Conservation (phyloP, 192 early-diverging fungal species). For the Obelidium mucronatum region DNA sequence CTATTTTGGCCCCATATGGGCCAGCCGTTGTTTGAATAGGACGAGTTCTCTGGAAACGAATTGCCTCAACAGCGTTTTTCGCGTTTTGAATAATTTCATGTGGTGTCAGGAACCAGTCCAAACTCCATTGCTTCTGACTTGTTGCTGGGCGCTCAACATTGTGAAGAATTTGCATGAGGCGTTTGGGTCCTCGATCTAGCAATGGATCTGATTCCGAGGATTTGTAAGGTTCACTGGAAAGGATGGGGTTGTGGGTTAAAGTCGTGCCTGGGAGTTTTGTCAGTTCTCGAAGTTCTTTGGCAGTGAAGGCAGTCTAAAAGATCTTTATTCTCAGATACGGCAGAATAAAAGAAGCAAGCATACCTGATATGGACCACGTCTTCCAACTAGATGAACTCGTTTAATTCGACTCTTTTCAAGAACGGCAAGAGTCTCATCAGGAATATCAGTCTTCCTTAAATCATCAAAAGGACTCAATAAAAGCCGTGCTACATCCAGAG, state of each 20-base stretch:
- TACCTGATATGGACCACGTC: slow-evolving; percentile 95
- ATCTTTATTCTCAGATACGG: neutral
- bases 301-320: slow-evolving; percentile 80
- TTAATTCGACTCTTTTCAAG: slow-evolving; percentile 72
- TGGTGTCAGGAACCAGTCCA: slow-evolving; percentile 20
- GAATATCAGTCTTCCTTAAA: slow-evolving; percentile 88
- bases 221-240: slow-evolving; percentile 24
- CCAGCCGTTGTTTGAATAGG: neutral
- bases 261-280: slow-evolving; percentile 68
- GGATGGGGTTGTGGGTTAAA: neutral
- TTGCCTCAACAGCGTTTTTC: slow-evolving; percentile 42
- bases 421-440: slow-evolving; percentile 71
- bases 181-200: slow-evolving; percentile 72
- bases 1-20: neutral
- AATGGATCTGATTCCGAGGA: slow-evolving; percentile 10
- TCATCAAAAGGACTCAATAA: slow-evolving; percentile 74
- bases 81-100: slow-evolving; percentile 58
- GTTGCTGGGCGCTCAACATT: slow-evolving; percentile 57
- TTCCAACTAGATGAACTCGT: slow-evolving; percentile 87
- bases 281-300: slow-evolving; percentile 97
- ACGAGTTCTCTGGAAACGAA: slow-evolving; percentile 6
- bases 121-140: neutral
- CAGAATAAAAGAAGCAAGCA: slow-evolving; percentile 60
- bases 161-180: slow-evolving; percentile 81
- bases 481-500: slow-evolving; percentile 89